Percentiles rank a stretch among this genome's conserved stretches.
phyloP scores from a whole-genome alignment of 805 yeast species.

The Candida vaughaniae region DNA sequence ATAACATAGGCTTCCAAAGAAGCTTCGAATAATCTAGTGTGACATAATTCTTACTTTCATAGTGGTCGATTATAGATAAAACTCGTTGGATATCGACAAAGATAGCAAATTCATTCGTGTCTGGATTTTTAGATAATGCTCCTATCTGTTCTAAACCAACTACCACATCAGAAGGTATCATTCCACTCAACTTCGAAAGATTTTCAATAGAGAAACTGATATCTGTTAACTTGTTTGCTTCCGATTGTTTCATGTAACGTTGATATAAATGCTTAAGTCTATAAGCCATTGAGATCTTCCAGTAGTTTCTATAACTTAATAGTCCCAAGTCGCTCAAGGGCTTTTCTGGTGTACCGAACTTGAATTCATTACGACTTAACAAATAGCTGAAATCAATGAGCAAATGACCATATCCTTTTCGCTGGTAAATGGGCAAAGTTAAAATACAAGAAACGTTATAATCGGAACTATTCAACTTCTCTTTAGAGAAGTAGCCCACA shows the following conservation, averaged over 20 bases:
- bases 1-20: slow-evolving; percentile 80
- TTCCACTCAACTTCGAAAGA: slow-evolving; percentile 71
- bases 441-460: slow-evolving; percentile 89
- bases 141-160: slow-evolving; percentile 80
- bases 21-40: slow-evolving; percentile 52
- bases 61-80: slow-evolving; percentile 40
- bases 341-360: slow-evolving; percentile 91
- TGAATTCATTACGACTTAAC: slow-evolving; percentile 69
- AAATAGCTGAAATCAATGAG: slow-evolving; percentile 88
- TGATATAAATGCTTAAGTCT: slow-evolving; percentile 33
- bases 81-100: slow-evolving; percentile 48
- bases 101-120: slow-evolving; percentile 50
- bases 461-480: slow-evolving; percentile 68
- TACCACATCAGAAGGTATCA: slow-evolving; percentile 82
- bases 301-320: slow-evolving; percentile 80
- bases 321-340: slow-evolving; percentile 88
- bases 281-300: slow-evolving; percentile 68
- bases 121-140: slow-evolving; percentile 51
- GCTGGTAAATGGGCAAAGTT: slow-evolving; percentile 82
- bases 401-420: slow-evolving; percentile 86
- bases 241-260: slow-evolving; percentile 12
- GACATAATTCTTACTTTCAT: slow-evolving; percentile 56
- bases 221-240: slow-evolving; percentile 18
- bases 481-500: slow-evolving; percentile 94
- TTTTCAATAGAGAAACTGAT: slow-evolving; percentile 51